Evolutionary conservation across 192 early-diverging fungal species (phyloP), one percentile per base, ranked within the genome.

Genomic region (Umbelopsis ramanniana): DNA sequence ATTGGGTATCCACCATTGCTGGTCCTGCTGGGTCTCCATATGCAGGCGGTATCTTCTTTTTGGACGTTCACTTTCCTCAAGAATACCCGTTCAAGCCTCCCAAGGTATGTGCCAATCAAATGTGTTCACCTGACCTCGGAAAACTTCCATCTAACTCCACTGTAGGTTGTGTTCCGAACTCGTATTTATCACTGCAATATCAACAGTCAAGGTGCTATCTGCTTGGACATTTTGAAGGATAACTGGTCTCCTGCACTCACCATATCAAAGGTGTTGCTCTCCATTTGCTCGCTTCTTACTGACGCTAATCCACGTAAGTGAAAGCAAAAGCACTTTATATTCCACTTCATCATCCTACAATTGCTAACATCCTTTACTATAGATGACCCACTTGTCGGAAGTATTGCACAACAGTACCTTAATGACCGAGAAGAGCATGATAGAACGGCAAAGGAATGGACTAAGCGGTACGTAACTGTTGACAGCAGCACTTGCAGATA

Each of bases 171-270:
- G 6, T 98, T 94, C 85, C 88, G 91, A 38, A 98, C 97, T 23
- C 90, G 92, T 53, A 97, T 98, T 53, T 98, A 97, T 76, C 96
- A 98, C 80, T 97, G 96, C 87, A 98, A 98, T 76, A 94, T 98
- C 81, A 96, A 95, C 79, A 90, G 86, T 68, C 88, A 89, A 73
- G 97, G 97, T 14, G 86, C 86, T 55, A 97, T 98, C 68, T 98
- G 97, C 82, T 81, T 98, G 70, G 95, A 97, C 66, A 95, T 97
- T 45, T 83, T 98, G 43, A 98, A 98, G 82, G 96, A 98, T 75
- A 96, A 98, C 78, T 98, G 96, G 97, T 94, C 92, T 52, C 97
- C 96, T 22, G 95, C 94, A 29, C 77, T 98, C 67, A 97, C 97
- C 14, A 96, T 97, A 71, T 93, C 94, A 45, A 97, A 98, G 82